Base-by-base conservation (phyloP, 2,329 filamentous ascomycete species). In the Pseudogymnoascus sp. region DNA sequence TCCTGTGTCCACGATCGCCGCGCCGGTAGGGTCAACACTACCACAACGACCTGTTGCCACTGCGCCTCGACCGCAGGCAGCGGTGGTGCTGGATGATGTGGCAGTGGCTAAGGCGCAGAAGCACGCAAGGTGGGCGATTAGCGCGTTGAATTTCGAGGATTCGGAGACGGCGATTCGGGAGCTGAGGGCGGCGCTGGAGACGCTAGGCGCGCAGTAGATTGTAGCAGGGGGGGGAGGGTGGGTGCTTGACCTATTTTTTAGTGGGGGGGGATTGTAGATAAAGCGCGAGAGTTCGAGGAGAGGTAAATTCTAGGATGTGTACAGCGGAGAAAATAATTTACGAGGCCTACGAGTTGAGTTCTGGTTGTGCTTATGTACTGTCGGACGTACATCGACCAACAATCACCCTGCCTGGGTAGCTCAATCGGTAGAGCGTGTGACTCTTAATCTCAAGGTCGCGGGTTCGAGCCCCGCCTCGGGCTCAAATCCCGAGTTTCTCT, bases 91-190 rank as follows among this genome's bases (percentile, higher is more conserved):
- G 10, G 91, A 96, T 67, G 88, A 92, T 67, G 78, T 82, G 64
- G 81, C 89, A 0, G 88, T 97, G 37, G 79, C 85, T 37, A 84
- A 87, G 69, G 93, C 95, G 4, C 92, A 96, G 74, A 99, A 97
- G 74, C 95, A 97, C 77, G 93, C 93, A 1, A 92, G 91, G 71
- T 99, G 91, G 91, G 95, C 95, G 0, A 96, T 97, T 44, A 97
- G 93, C 10, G 95, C 95, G 0, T 78, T 99, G 59, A 96, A 97
- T 70, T 99, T 99, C 75, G 95, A 99, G 69, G 95, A 99, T 73
- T 89, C 96, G 1, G 82, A 88, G 1, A 99, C 95, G 0, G 95
- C 95, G 0, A 87, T 97, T 4, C 87, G 88, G 71, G 93, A 99
- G 73, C 75, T 99, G 66, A 84, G 85, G 61, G 86, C 84, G 64